Base-by-base conservation (phyloP, 2,329 filamentous ascomycete species). In the Huntiella omanensis region DNA sequence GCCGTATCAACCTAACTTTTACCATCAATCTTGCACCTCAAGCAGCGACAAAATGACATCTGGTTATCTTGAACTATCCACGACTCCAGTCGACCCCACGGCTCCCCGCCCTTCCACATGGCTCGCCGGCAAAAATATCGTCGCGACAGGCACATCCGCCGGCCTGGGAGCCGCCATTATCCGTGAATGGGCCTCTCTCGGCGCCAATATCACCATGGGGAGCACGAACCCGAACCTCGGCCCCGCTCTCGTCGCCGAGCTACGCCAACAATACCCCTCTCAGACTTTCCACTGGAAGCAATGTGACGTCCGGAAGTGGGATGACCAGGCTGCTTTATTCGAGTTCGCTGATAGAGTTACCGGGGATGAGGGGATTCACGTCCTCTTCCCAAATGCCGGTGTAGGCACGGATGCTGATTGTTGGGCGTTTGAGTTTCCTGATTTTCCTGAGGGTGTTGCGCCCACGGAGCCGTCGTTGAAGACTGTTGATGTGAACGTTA, bases 321-420 rank as follows among this genome's bases (percentile, higher is more conserved):
- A 73, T 38, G 72, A 70, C 4, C 77, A 82, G 55, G 70, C 75
- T 41, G 61, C 66, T 22, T 64, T 82, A 46, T 83, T 83, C 64
- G 70, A 71, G 39, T 59, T 67, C 45, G 75, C 75, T 3, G 42
- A 44, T 22, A 62, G 65, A 34, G 61, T 62, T 65, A 66, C 66
- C 67, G 12, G 67, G 67, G 10, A 68, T 81, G 22, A 5, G 22
- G 22, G 22, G 22, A 28, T 28, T 51, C 75, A 81, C 57, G 63
- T 67, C 15, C 75, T 80, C 4, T 73, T 81, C 39, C 75, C 77
- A 50, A 80, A 80, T 55, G 78, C 78, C 0, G 79, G 78, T 40
- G 70, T 81, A 63, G 66, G 46, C 49, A 57, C 32, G 50, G 53
- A n/a, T 48, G 47, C 37, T 52, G 55, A 15, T 1, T 54, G 57